A percentile compares a stretch with the other conserved stretches of the same genome.
These are phyloP conservation scores for Acacia concinna DNA, from an alignment of 331 rosid species.

Conservation along the genomic window DNA sequence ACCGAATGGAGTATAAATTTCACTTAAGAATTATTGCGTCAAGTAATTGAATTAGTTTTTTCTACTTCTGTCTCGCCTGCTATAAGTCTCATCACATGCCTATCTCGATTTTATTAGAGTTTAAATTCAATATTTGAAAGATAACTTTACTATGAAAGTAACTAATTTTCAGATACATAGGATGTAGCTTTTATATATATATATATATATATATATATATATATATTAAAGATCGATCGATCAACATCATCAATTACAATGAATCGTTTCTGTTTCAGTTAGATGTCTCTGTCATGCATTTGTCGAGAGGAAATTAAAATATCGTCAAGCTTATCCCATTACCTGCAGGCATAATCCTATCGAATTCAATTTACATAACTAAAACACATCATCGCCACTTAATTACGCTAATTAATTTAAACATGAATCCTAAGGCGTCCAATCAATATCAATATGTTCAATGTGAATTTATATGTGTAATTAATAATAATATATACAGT, in stretches of 20 bases:
- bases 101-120: background rate
- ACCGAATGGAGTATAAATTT: no score
- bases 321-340: background rate
- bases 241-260: background rate
- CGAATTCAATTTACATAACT: background rate
- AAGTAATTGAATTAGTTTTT: background rate
- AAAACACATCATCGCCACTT: background rate
- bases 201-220: no score
- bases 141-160: background rate
- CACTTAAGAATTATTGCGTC: background rate
- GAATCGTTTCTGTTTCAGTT: background rate
- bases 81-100: background rate
- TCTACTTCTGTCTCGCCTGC: background rate
- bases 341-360: background rate
- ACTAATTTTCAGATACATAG: background rate
- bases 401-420: background rate
- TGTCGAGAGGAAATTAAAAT: background rate
- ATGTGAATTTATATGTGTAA: no score
- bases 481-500: no score
- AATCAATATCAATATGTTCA: no score
- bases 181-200: background rate
- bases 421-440: background rate
- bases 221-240: no score
- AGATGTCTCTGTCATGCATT: background rate
- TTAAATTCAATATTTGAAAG: background rate